Base-by-base conservation (phyloP, 805 yeast species). In the Ogataea paraovalis region DNA sequence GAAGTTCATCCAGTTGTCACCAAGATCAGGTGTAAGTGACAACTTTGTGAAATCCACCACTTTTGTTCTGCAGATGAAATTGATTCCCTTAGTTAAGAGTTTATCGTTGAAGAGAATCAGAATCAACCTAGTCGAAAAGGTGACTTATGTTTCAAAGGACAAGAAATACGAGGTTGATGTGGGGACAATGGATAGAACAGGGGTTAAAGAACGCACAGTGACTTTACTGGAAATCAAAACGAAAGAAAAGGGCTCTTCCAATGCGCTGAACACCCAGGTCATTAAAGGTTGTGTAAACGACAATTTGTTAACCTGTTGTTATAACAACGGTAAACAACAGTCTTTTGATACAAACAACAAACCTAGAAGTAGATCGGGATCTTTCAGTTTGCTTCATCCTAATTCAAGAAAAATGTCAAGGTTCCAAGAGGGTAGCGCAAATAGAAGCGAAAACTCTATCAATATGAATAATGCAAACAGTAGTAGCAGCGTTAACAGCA, bases 221-320 rank as follows among this genome's bases (percentile, higher is more conserved):
- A 73, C 86, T 0, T 60, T 86, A 16, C 72, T 84, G 51, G 92
- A 86, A 60, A 70, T 86, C 32, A 77, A 82, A 54, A 78, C 91
- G 0, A 80, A 74, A 60, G 71, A 70, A 25, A 68, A 69, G 53
- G 44, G 60, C 33, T 65, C 73, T 21, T 42, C 64, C 16, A 45
- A 30, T 44, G 47, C 66, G 2, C 55, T 85, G 47, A 69, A 83
- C 63, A 83, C 83, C 47, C 91, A 85, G 56, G 74, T 79, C 4
- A 69, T 84, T 34, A 73, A 71, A 18, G 69, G 71, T 42, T 77
- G 85, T 54, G 70, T 74, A 0, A 75, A 80, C 55, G 85, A 83
- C 52, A 85, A 85, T 55, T 61, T 85, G 32, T 60, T 85, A 37
- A 78, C 81, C 4, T 73, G 79, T 50, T 78, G 83, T 53, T 79